phyloP scores from a whole-genome alignment of 2,329 filamentous ascomycete species.

The Nannizzia gypsea region DNA sequence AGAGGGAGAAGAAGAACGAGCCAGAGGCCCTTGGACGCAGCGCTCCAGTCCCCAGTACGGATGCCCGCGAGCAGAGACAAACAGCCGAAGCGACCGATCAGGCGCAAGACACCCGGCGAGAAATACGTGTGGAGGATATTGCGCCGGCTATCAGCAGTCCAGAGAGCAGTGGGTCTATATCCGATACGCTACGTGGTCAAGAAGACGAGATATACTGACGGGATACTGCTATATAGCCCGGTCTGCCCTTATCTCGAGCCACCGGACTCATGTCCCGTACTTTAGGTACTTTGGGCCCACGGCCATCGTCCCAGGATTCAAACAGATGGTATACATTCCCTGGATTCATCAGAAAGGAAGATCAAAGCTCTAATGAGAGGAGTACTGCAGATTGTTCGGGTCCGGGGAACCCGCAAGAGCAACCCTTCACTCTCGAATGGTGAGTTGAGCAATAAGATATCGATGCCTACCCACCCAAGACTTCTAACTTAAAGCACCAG shows the following conservation, averaged over 20 bases:
- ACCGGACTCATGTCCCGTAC: slow-evolving; percentile 55
- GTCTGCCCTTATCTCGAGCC: slow-evolving; percentile 27
- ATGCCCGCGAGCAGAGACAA: neutral
- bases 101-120: neutral
- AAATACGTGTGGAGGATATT: neutral
- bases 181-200: neutral
- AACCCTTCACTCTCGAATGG: slow-evolving; percentile 31
- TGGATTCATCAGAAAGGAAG: neutral
- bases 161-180: slow-evolving; percentile 25
- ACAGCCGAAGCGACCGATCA: neutral
- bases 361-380: neutral
- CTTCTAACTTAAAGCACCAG: slow-evolving; percentile 14
- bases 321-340: slow-evolving; percentile 59
- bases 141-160: slow-evolving; percentile 20
- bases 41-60: neutral
- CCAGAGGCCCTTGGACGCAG: neutral
- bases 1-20: neutral
- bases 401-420: slow-evolving; percentile 44
- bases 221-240: slow-evolving; percentile 18
- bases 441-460: slow-evolving; percentile 14
- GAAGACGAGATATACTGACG: neutral
- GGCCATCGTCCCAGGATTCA: slow-evolving; percentile 81
- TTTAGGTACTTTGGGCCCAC: slow-evolving; percentile 86
- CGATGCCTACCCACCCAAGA: neutral
- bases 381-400: slow-evolving; percentile 30